Base-by-base conservation (phyloP, 1,139 yeast genomes). In the Chernovozyma aurita region DNA sequence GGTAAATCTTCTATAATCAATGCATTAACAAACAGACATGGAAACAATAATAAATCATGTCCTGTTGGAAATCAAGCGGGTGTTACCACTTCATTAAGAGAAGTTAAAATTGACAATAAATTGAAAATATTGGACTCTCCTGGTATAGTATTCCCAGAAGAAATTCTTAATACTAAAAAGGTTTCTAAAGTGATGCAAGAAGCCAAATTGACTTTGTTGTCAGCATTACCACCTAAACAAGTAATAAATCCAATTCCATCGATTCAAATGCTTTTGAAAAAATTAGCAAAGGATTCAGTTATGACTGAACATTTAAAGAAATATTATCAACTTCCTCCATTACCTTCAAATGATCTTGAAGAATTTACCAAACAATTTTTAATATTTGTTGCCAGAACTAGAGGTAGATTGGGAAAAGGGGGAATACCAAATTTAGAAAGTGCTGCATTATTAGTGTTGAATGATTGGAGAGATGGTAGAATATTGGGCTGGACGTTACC, bases 21-120 rank as follows among this genome's bases (percentile, higher is more conserved):
- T 57, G 86, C 95, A 3, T 71, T 92, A 45, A 81, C 95, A 9
- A 75, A 85, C 37, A 81, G 95, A 63, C 94, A 86, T 54, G 88
- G 92, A 35, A 65, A 69, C 46, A 55, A 55, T 41, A 67, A 78
- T 31, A 77, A 73, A 49, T 94, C 92, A 9, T 92, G 98, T 57
- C 97, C 98, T 12, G 95, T 86, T 24, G 99, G 98, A 32, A 94
- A 95, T 52, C 94, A 85, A 63, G 97, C 99, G 3, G 98, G 98
- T 57, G 92, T 92, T 27, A 92, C 98, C 22, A 90, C 96, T 1
- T 70, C 92, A 3, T 69, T 92, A 59, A 79, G 97, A 63, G 95
- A 88, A 60, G 88, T 92, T 42, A 92, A 92, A 63, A 76, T 92
- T 43, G 98, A 92, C 58, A 84, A 80, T 55, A 88, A 88, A 60